phyloP scores from a whole-genome alignment of 164 flowering plant species.

The Nymphaea colorata region DNA sequence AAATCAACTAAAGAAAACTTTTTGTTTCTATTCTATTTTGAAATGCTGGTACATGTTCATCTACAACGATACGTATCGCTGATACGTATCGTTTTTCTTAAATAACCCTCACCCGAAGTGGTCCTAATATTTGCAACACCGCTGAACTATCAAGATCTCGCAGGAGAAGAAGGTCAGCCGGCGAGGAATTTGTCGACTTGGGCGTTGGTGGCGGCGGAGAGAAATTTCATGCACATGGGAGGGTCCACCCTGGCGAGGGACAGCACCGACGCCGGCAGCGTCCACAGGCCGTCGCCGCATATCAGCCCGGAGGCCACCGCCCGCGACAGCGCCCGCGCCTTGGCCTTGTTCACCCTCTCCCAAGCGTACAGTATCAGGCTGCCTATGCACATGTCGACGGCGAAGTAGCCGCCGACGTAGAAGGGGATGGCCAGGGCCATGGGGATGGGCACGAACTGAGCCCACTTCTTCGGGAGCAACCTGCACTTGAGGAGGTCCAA shows the following conservation, averaged over 20 bases:
- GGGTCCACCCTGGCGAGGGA: slow-evolving; percentile 33
- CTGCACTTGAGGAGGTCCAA: slow-evolving; percentile 26
- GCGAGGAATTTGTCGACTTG: slow-evolving; percentile 27
- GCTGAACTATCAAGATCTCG: too few relatives aligned
- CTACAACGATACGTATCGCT: too few relatives aligned
- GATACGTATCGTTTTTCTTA: too few relatives aligned
- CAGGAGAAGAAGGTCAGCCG: too few relatives aligned
- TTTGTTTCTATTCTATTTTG: too few relatives aligned
- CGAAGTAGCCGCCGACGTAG: slow-evolving; percentile 39
- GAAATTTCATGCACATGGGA: slow-evolving; percentile 48
- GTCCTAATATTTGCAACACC: too few relatives aligned
- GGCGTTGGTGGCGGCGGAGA: slow-evolving; percentile 21
- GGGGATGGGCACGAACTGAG: slow-evolving; percentile 38
- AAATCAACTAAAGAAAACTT: too few relatives aligned
- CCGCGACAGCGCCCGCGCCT: slow-evolving; percentile 40
- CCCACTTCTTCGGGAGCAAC: slow-evolving; percentile 14
- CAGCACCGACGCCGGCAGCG: slow-evolving; percentile 37
- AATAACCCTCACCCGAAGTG: too few relatives aligned
- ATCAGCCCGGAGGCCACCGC: slow-evolving; percentile 56
- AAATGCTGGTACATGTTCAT: too few relatives aligned
- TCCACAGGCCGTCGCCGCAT: slow-evolving; percentile 54
- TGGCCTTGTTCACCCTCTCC: slow-evolving; percentile 27
- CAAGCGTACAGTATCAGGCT: slow-evolving; percentile 41
- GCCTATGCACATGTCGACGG: slow-evolving; percentile 52
- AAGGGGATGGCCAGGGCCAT: slow-evolving; percentile 63